Evolutionary conservation across 768 basidiomycete genomes (phyloP), one percentile per base, ranked within the genome.

Genomic region (Suillus subluteus): DNA sequence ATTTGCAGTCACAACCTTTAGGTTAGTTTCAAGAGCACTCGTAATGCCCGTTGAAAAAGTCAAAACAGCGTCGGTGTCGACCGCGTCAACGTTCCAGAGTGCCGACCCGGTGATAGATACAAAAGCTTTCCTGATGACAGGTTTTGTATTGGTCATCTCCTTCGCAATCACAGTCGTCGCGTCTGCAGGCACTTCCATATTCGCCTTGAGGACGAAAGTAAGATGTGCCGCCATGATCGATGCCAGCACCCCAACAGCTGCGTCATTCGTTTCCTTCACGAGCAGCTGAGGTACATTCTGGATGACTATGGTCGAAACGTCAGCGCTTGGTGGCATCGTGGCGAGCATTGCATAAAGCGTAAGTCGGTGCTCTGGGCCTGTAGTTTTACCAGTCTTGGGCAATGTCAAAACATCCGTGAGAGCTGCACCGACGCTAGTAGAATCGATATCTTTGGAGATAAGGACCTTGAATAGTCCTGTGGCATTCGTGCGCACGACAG

Each of bases 291-390:
- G 77, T 13, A 85, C 74, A 1, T 80, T 75, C 43, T 82, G 75
- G 0, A 79, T 76, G 7, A 82, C 73, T 1, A 78, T 76, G 54
- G 83, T 72, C 0, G 94, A 86, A 1, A 89, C 77, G 0, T 77
- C 67, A 3, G 80, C 70, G 6, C 85, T 86, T 3, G 89, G 82
- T 0, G 80, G 76, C 1, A 95, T 68, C 62, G 73, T 73, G 2
- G 83, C 78, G 2, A 95, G 82, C 89, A 99, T 94, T 1, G 87
- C 83, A 78, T 94, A 96, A 11, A 99, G 81, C 0, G 91, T 82
- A 6, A 88, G 76, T 21, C 96, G 88, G 74, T 99, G 95, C 65
- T 97, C 97, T 2, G 92, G 85, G 2, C 95, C 94, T 1, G 89
- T 80, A 0, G 95, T 93, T 81, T 98, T 99, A 26, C 94, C 92